A percentile compares a stretch with the other conserved stretches of the same genome.
Evolutionary conservation across 306 rosid species (phyloP).

Genomic region (Cyclanthera cordifolia): DNA sequence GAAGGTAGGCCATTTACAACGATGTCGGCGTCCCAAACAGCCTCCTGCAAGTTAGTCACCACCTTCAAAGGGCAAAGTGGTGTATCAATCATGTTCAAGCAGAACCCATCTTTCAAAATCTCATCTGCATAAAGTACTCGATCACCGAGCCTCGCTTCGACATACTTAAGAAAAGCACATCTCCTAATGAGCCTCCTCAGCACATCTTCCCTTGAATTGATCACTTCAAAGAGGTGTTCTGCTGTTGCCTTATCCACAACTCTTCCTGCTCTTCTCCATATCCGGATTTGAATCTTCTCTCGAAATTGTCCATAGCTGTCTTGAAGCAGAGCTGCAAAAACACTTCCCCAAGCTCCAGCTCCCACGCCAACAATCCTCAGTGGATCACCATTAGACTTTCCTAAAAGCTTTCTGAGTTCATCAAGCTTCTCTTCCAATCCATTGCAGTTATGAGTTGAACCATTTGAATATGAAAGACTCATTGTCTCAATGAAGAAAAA

Average conservation of each 20-base stretch:
- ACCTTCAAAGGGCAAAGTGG: constrained; percentile 90
- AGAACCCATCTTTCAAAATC: constrained; percentile 82
- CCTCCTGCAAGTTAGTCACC: constrained; percentile 88
- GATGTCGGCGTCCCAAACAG: constrained; percentile 94
- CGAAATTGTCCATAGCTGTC: constrained; percentile 71
- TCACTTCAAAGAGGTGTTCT: constrained; percentile 72
- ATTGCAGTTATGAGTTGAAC: constrained; percentile 37
- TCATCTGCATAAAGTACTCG: constrained; percentile 75
- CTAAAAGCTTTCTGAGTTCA: constrained; percentile 38
- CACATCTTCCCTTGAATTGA: constrained; percentile 77
- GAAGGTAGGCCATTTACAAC: constrained; percentile 97
- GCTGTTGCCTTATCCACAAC: constrained; percentile 62
- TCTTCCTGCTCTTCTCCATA: constrained; percentile 80
- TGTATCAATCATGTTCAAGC: constrained; percentile 86
- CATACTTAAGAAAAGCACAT: constrained; percentile 77
- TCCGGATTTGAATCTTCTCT: constrained; percentile 67
- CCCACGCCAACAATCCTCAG: constrained; percentile 78
- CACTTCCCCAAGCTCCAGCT: constrained; percentile 98
- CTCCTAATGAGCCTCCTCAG: constrained; percentile 76
- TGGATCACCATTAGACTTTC: constrained; percentile 54
- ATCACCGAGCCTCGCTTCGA: constrained; percentile 88
- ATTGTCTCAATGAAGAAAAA: constrained; percentile 4
- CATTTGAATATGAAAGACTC: constrained; percentile 34
- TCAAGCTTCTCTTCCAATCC: constrained; percentile 65
- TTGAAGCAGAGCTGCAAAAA: constrained; percentile 64